Percentiles rank a stretch among this genome's conserved stretches.
These are phyloP conservation scores for Chlamydomonas sphaeroides DNA, from an alignment of 139 green algal genomes.

Conservation along the genomic window DNA sequence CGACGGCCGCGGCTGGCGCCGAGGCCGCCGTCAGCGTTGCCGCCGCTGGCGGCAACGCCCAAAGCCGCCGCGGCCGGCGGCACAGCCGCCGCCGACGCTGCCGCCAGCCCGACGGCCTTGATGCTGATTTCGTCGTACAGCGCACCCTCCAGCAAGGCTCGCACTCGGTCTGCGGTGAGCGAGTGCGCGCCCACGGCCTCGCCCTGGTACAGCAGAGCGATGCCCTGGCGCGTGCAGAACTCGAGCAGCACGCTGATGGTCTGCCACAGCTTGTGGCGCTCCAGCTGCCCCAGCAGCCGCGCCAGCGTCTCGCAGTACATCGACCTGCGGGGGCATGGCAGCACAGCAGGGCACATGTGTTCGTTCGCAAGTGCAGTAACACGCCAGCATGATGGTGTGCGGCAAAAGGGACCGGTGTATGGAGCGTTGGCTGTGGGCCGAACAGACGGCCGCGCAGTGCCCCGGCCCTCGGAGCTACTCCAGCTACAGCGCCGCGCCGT, in stretches of 20 bases:
- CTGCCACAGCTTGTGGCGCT: slow-evolving; percentile 10
- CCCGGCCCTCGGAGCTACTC: too few relatives aligned
- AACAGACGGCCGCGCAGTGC: too few relatives aligned
- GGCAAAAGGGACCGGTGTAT: too few relatives aligned
- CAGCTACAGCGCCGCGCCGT: too few relatives aligned
- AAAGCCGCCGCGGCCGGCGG: background rate
- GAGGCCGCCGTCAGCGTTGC: background rate
- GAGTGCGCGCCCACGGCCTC: background rate
- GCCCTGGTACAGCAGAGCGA: slow-evolving; percentile 18
- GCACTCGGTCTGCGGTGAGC: background rate
- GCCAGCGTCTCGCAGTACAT: slow-evolving; percentile 30
- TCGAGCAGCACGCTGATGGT: background rate
- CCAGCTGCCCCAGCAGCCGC: slow-evolving; percentile 16
- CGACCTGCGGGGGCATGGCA: too few relatives aligned
- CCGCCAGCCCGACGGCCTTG: background rate
- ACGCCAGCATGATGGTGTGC: too few relatives aligned
- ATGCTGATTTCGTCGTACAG: slow-evolving; percentile 15
- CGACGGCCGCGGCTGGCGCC: background rate
- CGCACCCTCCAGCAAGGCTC: slow-evolving; percentile 1
- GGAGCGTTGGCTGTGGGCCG: too few relatives aligned
- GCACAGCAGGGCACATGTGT: too few relatives aligned
- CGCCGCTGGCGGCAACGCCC: background rate
- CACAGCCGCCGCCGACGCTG: background rate
- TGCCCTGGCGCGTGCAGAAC: slow-evolving; percentile 6
- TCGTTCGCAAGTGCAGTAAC: too few relatives aligned